These are phyloP conservation scores for Cladosporium sp. DNA, from an alignment of 2,329 filamentous ascomycete genomes.

Conservation along the genomic window DNA sequence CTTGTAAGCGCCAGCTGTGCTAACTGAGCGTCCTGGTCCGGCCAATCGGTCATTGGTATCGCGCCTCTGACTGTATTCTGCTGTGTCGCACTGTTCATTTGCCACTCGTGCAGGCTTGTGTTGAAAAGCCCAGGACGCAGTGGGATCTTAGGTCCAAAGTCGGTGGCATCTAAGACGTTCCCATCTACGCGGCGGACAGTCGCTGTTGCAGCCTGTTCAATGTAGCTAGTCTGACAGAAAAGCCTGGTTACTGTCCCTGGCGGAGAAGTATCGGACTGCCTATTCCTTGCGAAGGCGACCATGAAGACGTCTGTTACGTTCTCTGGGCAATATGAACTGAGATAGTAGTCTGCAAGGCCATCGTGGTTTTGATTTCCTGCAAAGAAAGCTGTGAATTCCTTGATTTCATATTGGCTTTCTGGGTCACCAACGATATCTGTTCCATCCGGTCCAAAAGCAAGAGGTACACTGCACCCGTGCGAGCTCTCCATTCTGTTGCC, in stretches of 20 bases:
- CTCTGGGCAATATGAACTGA: slow-evolving; percentile 23
- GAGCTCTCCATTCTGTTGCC: neutral
- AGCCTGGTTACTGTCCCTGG: slow-evolving; percentile 28
- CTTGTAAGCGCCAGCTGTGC: neutral
- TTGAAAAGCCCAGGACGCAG: slow-evolving; percentile 31
- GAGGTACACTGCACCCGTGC: neutral
- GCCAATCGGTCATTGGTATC: neutral
- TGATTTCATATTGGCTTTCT: slow-evolving; percentile 10
- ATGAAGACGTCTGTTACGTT: slow-evolving; percentile 8
- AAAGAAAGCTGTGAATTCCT: slow-evolving; percentile 32
- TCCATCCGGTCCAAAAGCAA: neutral
- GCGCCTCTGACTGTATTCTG: neutral
- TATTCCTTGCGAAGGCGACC: slow-evolving; percentile 2
- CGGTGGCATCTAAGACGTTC: slow-evolving; percentile 17
- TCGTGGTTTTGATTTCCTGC: slow-evolving; percentile 40
- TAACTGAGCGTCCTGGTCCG: neutral
- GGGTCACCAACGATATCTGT: neutral
- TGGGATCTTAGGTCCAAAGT: slow-evolving; percentile 21
- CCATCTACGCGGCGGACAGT: slow-evolving; percentile 31
- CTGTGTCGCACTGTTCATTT: neutral
- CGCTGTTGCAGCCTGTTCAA: slow-evolving; percentile 41
- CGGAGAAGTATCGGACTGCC: neutral
- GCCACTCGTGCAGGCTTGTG: slow-evolving; percentile 25
- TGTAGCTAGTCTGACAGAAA: slow-evolving; percentile 45
- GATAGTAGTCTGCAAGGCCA: slow-evolving; percentile 30